Percentiles rank a stretch among this genome's conserved stretches.
phyloP scores from a whole-genome alignment of 768 basidiomycete species.

The Calocera viscosa region DNA sequence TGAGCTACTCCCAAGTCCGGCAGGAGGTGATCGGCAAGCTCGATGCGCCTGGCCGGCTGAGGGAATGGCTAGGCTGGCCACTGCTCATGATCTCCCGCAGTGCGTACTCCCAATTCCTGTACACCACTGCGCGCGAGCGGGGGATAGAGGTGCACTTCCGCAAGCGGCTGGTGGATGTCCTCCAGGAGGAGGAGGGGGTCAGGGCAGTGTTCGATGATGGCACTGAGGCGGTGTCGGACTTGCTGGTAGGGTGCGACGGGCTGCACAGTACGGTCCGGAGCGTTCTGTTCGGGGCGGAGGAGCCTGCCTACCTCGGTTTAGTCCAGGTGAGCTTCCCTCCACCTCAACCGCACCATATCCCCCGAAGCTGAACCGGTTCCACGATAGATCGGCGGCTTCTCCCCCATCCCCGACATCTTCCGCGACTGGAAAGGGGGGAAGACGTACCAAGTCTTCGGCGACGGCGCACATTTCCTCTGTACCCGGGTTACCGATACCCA shows the following conservation, averaged over 20 bases:
- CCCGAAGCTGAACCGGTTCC: neutral
- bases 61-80: neutral
- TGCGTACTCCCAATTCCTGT: constrained; percentile 17
- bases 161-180: too few relatives aligned
- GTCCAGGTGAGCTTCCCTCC: constrained; percentile 32
- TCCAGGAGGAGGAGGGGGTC: too few relatives aligned
- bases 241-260: constrained; percentile 37
- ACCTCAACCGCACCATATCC: too few relatives aligned
- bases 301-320: constrained; percentile 30
- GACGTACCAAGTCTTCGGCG: constrained; percentile 30
- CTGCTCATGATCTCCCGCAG: neutral
- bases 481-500: neutral
- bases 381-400: constrained; percentile 16
- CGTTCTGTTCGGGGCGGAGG: constrained; percentile 30
- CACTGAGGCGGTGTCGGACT: constrained; percentile 28
- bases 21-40: neutral
- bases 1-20: neutral
- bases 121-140: constrained; percentile 25
- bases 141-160: constrained; percentile 30
- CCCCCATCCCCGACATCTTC: constrained; percentile 20
- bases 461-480: constrained; percentile 25
- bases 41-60: neutral
- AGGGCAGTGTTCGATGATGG: constrained; percentile 26
- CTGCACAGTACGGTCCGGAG: constrained; percentile 33
- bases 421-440: constrained; percentile 15